These are phyloP conservation scores for Suhomyces chickasaworum DNA, from an alignment of 1,139 yeast species.

Conservation along the genomic window DNA sequence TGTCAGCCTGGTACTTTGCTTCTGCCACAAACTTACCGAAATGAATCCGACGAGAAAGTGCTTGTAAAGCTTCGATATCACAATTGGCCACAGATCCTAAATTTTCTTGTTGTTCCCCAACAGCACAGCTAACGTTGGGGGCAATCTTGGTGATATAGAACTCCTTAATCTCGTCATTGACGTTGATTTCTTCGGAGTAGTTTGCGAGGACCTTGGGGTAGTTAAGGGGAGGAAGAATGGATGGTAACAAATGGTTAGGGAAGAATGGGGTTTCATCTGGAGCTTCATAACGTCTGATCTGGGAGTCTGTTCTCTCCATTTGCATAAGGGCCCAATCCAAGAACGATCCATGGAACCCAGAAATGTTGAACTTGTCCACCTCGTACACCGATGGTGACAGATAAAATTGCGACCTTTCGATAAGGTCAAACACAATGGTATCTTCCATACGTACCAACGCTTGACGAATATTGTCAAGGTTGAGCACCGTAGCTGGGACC, in stretches of 20 bases:
- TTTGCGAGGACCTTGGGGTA: constrained; percentile 80
- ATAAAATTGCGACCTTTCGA: constrained; percentile 89
- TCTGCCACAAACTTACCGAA: constrained; percentile 98
- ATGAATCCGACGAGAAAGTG: constrained; percentile 91
- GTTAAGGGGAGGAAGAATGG: constrained; percentile 76
- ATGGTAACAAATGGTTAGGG: constrained; percentile 62
- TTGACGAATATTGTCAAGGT: constrained; percentile 78
- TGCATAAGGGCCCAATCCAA: constrained; percentile 83
- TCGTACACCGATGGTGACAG: constrained; percentile 76
- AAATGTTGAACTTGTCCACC: constrained; percentile 57
- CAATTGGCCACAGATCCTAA: constrained; percentile 82
- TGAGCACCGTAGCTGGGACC: constrained; percentile 79
- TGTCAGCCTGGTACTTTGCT: constrained; percentile 77
- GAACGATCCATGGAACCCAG: constrained; percentile 76
- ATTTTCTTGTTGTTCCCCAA: constrained; percentile 82
- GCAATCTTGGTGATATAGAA: constrained; percentile 72
- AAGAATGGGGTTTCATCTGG: constrained; percentile 96
- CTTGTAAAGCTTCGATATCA: constrained; percentile 85
- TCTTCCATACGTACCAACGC: constrained; percentile 94
- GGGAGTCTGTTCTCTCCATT: constrained; percentile 78
- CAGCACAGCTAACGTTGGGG: constrained; percentile 66
- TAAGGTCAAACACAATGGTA: constrained; percentile 86
- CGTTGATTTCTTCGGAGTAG: constrained; percentile 73
- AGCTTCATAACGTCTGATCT: constrained; percentile 85
- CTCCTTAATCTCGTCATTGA: constrained; percentile 66